Conservation (phyloP, 164 flowering plant species). For the Stephania japonica region DNA sequence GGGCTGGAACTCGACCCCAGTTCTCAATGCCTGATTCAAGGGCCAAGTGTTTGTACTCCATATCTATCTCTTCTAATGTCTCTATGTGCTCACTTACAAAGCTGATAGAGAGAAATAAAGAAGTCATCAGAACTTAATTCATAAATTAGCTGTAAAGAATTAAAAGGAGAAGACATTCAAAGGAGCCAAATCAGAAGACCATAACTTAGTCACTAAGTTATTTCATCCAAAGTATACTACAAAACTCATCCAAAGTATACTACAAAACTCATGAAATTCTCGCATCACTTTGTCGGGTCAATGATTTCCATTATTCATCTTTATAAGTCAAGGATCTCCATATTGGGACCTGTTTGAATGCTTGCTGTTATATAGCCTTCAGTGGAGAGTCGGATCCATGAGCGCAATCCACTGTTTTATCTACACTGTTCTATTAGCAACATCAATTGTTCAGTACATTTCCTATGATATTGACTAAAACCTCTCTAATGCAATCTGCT, state of each 20-base stretch:
- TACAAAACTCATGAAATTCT: too few relatives aligned
- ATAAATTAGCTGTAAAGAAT: background rate
- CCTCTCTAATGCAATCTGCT: background rate
- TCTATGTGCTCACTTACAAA: slow-evolving; percentile 99
- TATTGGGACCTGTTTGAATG: background rate
- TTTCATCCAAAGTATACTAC: too few relatives aligned
- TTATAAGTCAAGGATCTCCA: background rate
- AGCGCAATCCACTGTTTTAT: background rate
- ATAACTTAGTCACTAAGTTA: too few relatives aligned
- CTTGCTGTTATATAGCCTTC: too few relatives aligned
- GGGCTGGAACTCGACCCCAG: slow-evolving; percentile 97
- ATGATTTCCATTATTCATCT: background rate
- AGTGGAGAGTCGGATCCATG: background rate
- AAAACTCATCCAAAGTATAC: too few relatives aligned
- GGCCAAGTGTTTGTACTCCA: slow-evolving; percentile 92
- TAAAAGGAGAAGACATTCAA: background rate
- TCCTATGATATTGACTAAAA: too few relatives aligned
- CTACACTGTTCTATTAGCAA: background rate
- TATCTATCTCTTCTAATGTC: slow-evolving; percentile 95
- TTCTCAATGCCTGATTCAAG: slow-evolving; percentile 92
- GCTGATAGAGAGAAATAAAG: slow-evolving; percentile 33
- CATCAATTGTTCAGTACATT: background rate
- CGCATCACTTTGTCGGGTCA: too few relatives aligned
- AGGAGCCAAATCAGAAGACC: background rate
- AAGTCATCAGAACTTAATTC: background rate